Conservation (phyloP, 208 protist species). For the Crithidia thermophila region DNA sequence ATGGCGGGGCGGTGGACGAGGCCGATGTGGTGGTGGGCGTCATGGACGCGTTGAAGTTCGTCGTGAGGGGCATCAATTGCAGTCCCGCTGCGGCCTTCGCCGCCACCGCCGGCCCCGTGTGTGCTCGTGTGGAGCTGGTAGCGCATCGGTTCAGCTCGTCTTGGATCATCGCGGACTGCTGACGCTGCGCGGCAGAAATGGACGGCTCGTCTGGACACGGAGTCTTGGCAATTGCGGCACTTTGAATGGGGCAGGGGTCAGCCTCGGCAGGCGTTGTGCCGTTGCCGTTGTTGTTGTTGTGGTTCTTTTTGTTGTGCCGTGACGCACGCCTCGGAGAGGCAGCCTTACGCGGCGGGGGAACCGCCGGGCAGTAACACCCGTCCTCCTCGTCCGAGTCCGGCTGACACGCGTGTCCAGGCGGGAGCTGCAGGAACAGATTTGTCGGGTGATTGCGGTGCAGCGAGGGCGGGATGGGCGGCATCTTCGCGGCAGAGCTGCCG, state of each 20-base stretch:
- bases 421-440: conserved; percentile 21
- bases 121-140: neutral
- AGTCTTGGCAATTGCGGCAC: too few species aligned
- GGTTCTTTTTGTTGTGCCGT: too few species aligned
- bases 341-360: too few species aligned
- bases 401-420: neutral
- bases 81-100: conserved; percentile 11
- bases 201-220: too few species aligned
- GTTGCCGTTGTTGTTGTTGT: neutral
- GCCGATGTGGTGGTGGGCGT: neutral
- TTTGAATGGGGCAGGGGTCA: too few species aligned
- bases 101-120: conserved; percentile 12
- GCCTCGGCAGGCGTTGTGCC: neutral
- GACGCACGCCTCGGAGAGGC: too few species aligned
- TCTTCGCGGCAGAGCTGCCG: conserved; percentile 2
- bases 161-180: neutral
- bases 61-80: neutral
- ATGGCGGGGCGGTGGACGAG: neutral
- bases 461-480: conserved; percentile 25
- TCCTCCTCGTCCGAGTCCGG: conserved; percentile 7
- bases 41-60: too few species aligned
- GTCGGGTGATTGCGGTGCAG: conserved; percentile 26
- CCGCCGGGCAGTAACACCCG: too few species aligned
- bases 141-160: neutral
- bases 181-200: neutral